Conservation (phyloP, 108 stramenopile species). For the Skeletonema marinoi region DNA sequence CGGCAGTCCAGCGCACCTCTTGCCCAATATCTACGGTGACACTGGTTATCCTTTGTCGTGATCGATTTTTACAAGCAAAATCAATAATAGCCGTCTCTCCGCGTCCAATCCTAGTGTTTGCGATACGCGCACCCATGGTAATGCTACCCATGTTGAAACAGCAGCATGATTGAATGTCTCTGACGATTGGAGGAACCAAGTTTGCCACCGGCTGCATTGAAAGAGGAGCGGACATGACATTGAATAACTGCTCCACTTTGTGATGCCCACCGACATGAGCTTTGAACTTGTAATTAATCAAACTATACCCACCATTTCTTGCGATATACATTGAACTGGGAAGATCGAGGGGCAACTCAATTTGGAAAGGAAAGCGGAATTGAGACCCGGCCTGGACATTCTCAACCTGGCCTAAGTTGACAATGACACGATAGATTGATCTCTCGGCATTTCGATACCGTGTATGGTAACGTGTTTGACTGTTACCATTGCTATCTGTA, state of each 20-base stretch:
- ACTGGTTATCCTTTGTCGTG: constrained; percentile 22
- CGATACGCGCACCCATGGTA: constrained; percentile 27
- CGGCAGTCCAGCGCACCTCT: constrained; percentile 23
- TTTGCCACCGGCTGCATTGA: constrained; percentile 6
- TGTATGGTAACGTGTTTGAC: background rate
- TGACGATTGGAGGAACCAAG: background rate
- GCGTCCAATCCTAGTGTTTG: constrained; percentile 27
- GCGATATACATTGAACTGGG: background rate
- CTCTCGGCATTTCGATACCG: background rate
- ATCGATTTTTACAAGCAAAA: constrained; percentile 48
- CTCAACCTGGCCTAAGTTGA: background rate
- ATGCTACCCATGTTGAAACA: constrained; percentile 17
- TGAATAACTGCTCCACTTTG: constrained; percentile 6
- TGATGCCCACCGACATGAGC: background rate
- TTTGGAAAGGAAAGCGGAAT: constrained; percentile 8
- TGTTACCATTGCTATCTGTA: background rate
- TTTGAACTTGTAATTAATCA: constrained; percentile 13
- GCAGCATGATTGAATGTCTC: background rate
- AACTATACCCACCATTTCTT: background rate
- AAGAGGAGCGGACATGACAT: constrained; percentile 4
- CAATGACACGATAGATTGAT: background rate
- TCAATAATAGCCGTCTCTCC: constrained; percentile 27
- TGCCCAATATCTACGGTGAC: constrained; percentile 30
- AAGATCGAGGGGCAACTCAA: constrained; percentile 4
- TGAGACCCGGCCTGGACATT: constrained; percentile 1